Evolutionary conservation across 768 basidiomycete genomes (phyloP).

Genomic region (Fomitopsis pulvina): DNA sequence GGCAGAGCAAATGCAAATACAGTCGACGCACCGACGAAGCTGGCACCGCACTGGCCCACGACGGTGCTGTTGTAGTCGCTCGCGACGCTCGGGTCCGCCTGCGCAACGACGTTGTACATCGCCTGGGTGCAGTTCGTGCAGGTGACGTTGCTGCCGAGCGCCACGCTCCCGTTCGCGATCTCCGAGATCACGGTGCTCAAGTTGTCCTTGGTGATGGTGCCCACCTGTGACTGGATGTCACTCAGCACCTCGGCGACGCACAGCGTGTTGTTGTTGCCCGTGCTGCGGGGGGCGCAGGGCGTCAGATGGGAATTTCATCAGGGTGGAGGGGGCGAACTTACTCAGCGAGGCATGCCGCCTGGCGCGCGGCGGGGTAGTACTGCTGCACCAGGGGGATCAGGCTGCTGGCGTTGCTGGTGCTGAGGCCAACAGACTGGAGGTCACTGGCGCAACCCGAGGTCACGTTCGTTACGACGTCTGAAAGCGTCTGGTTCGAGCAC

Average conservation of each 20-base stretch:
- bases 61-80: slow-evolving; percentile 13
- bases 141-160: slow-evolving; percentile 15
- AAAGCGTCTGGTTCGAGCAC: slow-evolving; percentile 56
- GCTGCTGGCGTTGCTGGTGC: slow-evolving; percentile 9
- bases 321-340: slow-evolving; percentile 28
- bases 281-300: slow-evolving; percentile 17
- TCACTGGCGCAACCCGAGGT: slow-evolving; percentile 44
- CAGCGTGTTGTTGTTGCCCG: slow-evolving; percentile 32
- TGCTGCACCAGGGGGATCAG: slow-evolving; percentile 34
- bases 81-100: slow-evolving; percentile 17
- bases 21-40: slow-evolving; percentile 22
- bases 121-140: slow-evolving; percentile 30
- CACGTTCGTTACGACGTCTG: slow-evolving; percentile 45
- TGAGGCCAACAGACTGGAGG: slow-evolving; percentile 21
- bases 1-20: background rate
- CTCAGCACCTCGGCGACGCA: slow-evolving; percentile 56
- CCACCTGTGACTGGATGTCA: slow-evolving; percentile 37
- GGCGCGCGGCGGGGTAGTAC: slow-evolving; percentile 50
- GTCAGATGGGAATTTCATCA: too few relatives aligned
- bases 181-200: slow-evolving; percentile 11
- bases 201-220: slow-evolving; percentile 19
- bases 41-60: slow-evolving; percentile 21
- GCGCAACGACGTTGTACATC: slow-evolving; percentile 22
- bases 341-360: slow-evolving; percentile 61
- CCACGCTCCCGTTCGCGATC: slow-evolving; percentile 10